Conservation (phyloP, 352 stramenopile genomes). For the Globisporangium apiculatum region DNA sequence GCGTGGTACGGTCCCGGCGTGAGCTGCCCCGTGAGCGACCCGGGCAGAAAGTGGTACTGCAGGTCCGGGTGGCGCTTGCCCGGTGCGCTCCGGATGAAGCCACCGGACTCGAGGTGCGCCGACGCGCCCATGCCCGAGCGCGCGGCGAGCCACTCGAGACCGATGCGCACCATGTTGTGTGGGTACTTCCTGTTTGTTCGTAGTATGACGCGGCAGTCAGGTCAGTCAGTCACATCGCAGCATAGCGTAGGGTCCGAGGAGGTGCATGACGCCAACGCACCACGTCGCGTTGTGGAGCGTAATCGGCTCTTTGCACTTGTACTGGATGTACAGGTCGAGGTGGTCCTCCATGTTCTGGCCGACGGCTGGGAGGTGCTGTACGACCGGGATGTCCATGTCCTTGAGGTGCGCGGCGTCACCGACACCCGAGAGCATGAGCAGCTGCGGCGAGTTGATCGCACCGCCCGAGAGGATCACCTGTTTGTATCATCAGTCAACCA, state of each 20-base stretch:
- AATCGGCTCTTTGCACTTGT: conserved; percentile 84
- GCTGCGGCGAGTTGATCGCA: conserved; percentile 84
- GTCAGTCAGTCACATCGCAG: not conserved
- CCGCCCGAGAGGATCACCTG: conserved; percentile 80
- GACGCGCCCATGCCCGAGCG: conserved; percentile 69
- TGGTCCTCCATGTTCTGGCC: conserved; percentile 89
- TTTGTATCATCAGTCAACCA: too few relatives aligned
- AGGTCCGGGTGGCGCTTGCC: conserved; percentile 83
- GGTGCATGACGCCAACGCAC: conserved; percentile 11
- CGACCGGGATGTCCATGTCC: conserved; percentile 61
- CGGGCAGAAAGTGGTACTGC: conserved; percentile 89
- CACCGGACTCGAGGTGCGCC: conserved; percentile 77
- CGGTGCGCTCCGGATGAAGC: conserved; percentile 77
- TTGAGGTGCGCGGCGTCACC: conserved; percentile 70
- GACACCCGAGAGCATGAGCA: conserved; percentile 86
- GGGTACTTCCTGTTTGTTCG: conserved; percentile 49
- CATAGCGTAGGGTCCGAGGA: not conserved
- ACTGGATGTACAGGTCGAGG: conserved; percentile 86
- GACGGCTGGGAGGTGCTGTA: conserved; percentile 73
- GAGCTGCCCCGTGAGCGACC: conserved; percentile 67
- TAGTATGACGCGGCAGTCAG: not conserved
- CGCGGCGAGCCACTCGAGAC: conserved; percentile 74
- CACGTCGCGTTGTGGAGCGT: conserved; percentile 88
- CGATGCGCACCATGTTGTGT: conserved; percentile 84
- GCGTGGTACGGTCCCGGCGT: conserved; percentile 55